phyloP scores from a whole-genome alignment of 192 early-diverging fungal genomes.

The Coemansia brasiliensis region DNA sequence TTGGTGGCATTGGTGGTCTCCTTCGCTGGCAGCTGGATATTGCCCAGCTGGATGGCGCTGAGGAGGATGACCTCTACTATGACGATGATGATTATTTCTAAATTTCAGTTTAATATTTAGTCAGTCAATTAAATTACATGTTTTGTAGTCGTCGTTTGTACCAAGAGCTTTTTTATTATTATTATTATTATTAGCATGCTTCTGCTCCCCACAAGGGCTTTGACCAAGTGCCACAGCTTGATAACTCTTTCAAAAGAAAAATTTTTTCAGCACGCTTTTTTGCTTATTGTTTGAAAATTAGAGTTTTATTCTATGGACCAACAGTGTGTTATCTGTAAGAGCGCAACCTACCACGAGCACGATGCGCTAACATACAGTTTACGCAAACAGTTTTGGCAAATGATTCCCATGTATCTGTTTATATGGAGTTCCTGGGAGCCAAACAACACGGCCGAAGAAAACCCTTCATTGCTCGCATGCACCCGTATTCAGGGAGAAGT shows the following conservation, averaged over 20 bases:
- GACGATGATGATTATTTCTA: slow-evolving; percentile 21
- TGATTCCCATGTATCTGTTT: slow-evolving; percentile 44
- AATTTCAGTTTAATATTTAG: too few species aligned
- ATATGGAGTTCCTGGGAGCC: slow-evolving; percentile 33
- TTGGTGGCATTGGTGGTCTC: slow-evolving; percentile 96
- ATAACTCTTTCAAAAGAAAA: background rate
- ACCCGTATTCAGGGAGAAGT: slow-evolving; percentile 42
- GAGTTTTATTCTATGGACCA: slow-evolving; percentile 39
- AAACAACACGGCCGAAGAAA: slow-evolving; percentile 14
- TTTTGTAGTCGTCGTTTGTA: too few species aligned
- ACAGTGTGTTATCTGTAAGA: slow-evolving; percentile 40
- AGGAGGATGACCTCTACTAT: slow-evolving; percentile 65
- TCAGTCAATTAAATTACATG: slow-evolving; percentile 1
- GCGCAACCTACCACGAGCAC: slow-evolving; percentile 49
- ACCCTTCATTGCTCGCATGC: slow-evolving; percentile 29
- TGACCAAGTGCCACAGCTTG: too few species aligned
- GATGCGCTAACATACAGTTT: slow-evolving; percentile 38
- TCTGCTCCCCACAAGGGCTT: too few species aligned
- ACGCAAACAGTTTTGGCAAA: slow-evolving; percentile 57
- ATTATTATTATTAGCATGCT: background rate
- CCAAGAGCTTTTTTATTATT: too few species aligned
- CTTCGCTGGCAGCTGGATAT: slow-evolving; percentile 95
- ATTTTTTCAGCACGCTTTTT: background rate
- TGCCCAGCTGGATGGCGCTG: slow-evolving; percentile 64
- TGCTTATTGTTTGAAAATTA: too few species aligned